Base-by-base conservation (phyloP, 305 asterid species). In the Fraxinus albicans region DNA sequence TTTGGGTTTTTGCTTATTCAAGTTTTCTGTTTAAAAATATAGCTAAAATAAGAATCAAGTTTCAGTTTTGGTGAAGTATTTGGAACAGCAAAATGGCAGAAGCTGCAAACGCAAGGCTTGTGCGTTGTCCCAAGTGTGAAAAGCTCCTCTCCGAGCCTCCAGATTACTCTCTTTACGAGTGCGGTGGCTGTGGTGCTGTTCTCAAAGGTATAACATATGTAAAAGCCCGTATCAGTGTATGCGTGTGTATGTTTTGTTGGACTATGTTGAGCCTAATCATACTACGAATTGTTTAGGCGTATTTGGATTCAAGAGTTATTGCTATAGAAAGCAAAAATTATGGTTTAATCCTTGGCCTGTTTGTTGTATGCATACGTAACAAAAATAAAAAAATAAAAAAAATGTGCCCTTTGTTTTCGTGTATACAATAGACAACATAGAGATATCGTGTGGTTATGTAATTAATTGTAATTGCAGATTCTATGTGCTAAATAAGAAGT, bases 71-170 rank as follows among this genome's bases (percentile, higher is more conserved):
- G 87, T 25, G 81, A 42, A 80, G 44, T 75, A 75, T 83, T 88
- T 82, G 83, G 76, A 58, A 67, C 19, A 40, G 65, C 13, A 21
- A 53, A 76, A 92, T 91, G 97, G 90, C 89, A 19, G 98, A 93
- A 84, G 88, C 87, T 83, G 87, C 94, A 83, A 88, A 91, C 31
- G 92, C 90, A 60, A 85, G 97, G 86, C 60, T 92, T 86, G 98
- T 96, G 77, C 97, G 95, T 79, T 96, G 99, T 88, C 99, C 98
- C 50, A 93, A 96, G 85, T 96, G 98, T 84, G 98, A 90, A 78
- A 92, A 93, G 86, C 93, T 94, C 80, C 98, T 96, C 1, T 91
- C 92, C 2, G 98, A 94, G 89, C 92, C 88, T 23, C 94, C 94
- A 67, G 93, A 90, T 69, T 88, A 90, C 86, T 90, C 99, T 86